Percentiles rank a stretch among this genome's conserved stretches.
Evolutionary conservation across 1,284 basidiomycete species (phyloP).

Genomic region (Sporisorium exsertum): DNA sequence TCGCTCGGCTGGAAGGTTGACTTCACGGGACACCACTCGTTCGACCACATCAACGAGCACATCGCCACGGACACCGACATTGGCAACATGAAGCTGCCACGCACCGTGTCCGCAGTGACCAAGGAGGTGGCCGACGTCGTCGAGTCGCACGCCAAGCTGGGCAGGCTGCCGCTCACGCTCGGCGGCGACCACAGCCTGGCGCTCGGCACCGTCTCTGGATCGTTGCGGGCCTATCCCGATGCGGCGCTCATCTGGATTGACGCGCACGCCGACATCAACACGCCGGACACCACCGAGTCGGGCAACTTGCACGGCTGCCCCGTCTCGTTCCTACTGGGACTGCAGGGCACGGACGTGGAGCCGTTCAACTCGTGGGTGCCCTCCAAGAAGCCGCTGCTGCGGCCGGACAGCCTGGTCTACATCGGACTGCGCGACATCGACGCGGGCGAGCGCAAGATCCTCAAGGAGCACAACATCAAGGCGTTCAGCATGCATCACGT

Average conservation of each 20-base stretch:
- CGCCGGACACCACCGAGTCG: constrained; percentile 81
- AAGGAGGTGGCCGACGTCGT: constrained; percentile 83
- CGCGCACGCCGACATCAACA: constrained; percentile 88
- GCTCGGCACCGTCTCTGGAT: constrained; percentile 69
- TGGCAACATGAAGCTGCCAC: constrained; percentile 62
- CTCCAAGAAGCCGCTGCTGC: constrained; percentile 70
- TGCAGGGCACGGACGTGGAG: constrained; percentile 65
- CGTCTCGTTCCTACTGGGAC: constrained; percentile 83
- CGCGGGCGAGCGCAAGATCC: constrained; percentile 85
- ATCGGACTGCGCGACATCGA: constrained; percentile 97
- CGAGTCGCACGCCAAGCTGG: constrained; percentile 79
- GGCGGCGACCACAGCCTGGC: constrained; percentile 94
- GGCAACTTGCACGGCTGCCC: constrained; percentile 99
- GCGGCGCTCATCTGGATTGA: constrained; percentile 86
- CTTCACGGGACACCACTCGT: constrained; percentile 88
- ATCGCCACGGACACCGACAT: constrained; percentile 56
- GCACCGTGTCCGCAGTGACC: constrained; percentile 75
- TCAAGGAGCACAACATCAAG: constrained; percentile 87
- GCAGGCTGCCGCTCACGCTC: constrained; percentile 88
- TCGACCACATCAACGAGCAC: constrained; percentile 77
- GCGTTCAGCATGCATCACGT: constrained; percentile 98
- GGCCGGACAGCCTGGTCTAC: constrained; percentile 83
- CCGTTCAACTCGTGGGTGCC: constrained; percentile 68
- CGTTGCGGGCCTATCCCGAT: constrained; percentile 73
- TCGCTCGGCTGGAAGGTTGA: constrained; percentile 87